Evolutionary conservation across 768 basidiomycete genomes (phyloP), one percentile per base, ranked within the genome.

Genomic region (Termitomyces sp.): DNA sequence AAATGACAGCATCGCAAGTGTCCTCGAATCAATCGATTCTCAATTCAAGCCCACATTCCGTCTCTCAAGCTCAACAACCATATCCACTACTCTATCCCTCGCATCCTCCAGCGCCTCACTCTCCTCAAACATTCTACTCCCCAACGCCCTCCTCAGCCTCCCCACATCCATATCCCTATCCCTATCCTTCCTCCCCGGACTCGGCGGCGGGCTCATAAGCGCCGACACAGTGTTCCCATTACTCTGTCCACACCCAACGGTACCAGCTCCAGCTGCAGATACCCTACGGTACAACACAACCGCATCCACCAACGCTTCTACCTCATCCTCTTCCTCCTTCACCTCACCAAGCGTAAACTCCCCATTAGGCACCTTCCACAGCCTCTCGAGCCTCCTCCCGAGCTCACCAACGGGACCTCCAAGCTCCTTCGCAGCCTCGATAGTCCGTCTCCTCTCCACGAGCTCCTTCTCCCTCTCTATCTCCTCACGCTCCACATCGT

Each of bases 81-180:
- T 77, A 74, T 93, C 91, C 51, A 91, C 89, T 39, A 86, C 86
- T n/a, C 80, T 74, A 71, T 92, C 91, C 59, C 87, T 79, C 51
- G 90, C 90, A 62, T 92, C 90, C 70, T 92, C 91, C 57, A 92
- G 70, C 32, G 71, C 70, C 38, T 65, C 67, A 61, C 39, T 61
- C 60, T 68, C 65, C 55, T 82, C 80, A 66, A 78, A 82, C 58
- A 71, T 77, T 58, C 78, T 68, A 68, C 68, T 75, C 15, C 87
- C 90, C 42, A 92, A 75, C 36, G 79, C 80, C 15, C 78, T 76
- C 61, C 86, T 76, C 57, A 92, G 70, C 61, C 82, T 70, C 60
- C 71, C 77, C 52, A 72, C 70, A 51, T 80, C 80, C 55, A 70
- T 3, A 13, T 39, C 73, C 61, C 72, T 56, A 11, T 64, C 57